Percentiles rank a stretch among this genome's conserved stretches.
Evolutionary conservation across 2,329 filamentous ascomycete genomes (phyloP).

Genomic region (Neurospora sp.): DNA sequence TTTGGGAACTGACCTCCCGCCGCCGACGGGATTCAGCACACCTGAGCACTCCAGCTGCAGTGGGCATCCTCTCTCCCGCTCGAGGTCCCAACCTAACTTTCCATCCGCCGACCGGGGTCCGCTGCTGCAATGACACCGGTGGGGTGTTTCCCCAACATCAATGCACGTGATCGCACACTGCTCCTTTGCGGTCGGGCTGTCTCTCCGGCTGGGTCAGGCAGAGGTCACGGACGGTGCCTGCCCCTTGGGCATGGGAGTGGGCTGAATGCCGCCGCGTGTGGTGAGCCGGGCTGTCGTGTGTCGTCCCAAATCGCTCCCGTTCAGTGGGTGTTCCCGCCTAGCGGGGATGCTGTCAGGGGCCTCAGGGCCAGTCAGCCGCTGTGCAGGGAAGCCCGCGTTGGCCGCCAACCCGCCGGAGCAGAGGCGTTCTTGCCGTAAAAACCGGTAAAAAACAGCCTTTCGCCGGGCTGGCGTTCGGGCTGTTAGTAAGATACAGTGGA

Average conservation of each 20-base stretch:
- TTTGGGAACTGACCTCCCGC: not conserved
- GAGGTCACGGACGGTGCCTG: not conserved
- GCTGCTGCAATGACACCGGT: conserved; percentile 6
- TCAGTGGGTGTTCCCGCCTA: not conserved
- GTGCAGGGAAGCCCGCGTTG: not conserved
- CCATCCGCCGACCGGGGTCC: conserved; percentile 6
- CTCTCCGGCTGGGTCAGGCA: not conserved
- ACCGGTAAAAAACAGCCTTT: not conserved
- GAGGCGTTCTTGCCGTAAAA: not conserved
- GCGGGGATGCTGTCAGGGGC: not conserved
- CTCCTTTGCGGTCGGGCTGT: not conserved
- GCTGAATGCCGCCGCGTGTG: not conserved
- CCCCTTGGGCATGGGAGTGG: not conserved
- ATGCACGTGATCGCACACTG: not conserved
- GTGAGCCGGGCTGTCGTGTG: not conserved
- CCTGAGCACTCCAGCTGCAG: not conserved
- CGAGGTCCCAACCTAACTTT: not conserved
- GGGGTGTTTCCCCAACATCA: conserved; percentile 1
- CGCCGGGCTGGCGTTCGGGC: not conserved
- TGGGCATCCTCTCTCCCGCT: not conserved
- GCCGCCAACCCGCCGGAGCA: not conserved
- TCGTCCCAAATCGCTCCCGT: not conserved
- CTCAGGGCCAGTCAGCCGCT: not conserved
- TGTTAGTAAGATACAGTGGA: not conserved
- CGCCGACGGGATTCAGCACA: not conserved